A percentile compares a stretch with the other conserved stretches of the same genome.
Evolutionary conservation across 1,284 basidiomycete genomes (phyloP).

Genomic region (Malassezia equina): DNA sequence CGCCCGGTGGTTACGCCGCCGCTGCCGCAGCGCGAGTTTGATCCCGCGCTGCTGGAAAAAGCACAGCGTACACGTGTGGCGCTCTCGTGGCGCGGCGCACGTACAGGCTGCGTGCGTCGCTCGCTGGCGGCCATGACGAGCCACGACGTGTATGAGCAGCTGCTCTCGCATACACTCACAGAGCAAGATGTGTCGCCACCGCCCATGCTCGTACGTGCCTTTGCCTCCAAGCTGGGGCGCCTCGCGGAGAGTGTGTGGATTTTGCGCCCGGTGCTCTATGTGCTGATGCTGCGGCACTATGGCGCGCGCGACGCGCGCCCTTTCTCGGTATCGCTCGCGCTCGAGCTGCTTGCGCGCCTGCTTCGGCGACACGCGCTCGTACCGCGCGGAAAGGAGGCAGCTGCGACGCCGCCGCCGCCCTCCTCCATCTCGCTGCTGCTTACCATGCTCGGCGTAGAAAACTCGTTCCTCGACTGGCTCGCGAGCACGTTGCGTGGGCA

Average conservation of each 20-base stretch:
- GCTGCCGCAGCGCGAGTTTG: constrained; percentile 46
- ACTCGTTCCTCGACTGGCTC: constrained; percentile 33
- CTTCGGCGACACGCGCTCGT: constrained; percentile 25
- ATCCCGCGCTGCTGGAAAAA: constrained; percentile 39
- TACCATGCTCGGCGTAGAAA: constrained; percentile 31
- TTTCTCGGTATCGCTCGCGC: constrained; percentile 28
- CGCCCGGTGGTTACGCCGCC: constrained; percentile 47
- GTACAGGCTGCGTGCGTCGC: constrained; percentile 31
- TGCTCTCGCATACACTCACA: constrained; percentile 35
- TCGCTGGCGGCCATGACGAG: constrained; percentile 28
- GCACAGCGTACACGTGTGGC: background rate
- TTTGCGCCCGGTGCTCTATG: constrained; percentile 37
- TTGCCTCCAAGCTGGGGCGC: constrained; percentile 20
- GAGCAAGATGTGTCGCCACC: constrained; percentile 38
- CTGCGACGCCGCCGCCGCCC: constrained; percentile 5
- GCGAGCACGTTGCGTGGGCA: constrained; percentile 24
- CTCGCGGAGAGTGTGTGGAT: constrained; percentile 33
- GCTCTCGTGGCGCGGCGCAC: constrained; percentile 30
- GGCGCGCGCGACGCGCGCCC: constrained; percentile 28
- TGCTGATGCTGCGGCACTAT: constrained; percentile 33
- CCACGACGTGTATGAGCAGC: constrained; percentile 40
- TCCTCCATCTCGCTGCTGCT: constrained; percentile 28
- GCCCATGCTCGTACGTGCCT: constrained; percentile 33
- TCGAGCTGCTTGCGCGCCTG: constrained; percentile 33
- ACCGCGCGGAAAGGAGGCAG: background rate